These are phyloP conservation scores for Croton setiger DNA, from an alignment of 441 rosid species.

Conservation along the genomic window DNA sequence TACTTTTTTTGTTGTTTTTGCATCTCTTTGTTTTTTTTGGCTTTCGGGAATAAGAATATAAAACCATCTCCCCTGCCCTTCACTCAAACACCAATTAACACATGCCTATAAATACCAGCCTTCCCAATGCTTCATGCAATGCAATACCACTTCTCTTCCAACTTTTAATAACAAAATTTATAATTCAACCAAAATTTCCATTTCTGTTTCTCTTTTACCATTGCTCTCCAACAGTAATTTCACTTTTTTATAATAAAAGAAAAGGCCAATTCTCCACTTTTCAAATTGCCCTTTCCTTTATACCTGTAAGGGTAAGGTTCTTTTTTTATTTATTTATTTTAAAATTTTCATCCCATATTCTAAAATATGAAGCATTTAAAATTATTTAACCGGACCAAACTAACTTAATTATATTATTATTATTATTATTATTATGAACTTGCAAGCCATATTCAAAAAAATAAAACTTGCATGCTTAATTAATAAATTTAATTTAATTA, in stretches of 20 bases:
- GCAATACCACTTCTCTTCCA: no score
- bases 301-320: slow-evolving; percentile 10
- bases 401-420: no score
- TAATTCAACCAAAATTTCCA: not conserved
- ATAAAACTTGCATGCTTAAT: no score
- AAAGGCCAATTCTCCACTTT: not conserved
- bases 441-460: no score
- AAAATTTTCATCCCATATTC: no score
- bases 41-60: slow-evolving; percentile 1
- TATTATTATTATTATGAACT: no score
- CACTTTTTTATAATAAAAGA: not conserved
- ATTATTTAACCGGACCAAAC: no score
- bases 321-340: not conserved
- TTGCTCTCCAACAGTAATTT: not conserved
- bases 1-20: not conserved
- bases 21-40: not conserved
- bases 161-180: not conserved
- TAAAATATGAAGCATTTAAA: no score
- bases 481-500: no score
- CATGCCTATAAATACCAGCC: slow-evolving; percentile 16
- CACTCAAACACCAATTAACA: not conserved
- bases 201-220: not conserved
- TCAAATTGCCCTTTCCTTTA: not conserved
- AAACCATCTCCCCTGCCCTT: not conserved
- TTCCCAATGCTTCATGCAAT: not conserved